A percentile compares a stretch with the other conserved stretches of the same genome.
Evolutionary conservation across 2,329 filamentous ascomycete genomes (phyloP).

Genomic region (Zasmidium citrigriseum): DNA sequence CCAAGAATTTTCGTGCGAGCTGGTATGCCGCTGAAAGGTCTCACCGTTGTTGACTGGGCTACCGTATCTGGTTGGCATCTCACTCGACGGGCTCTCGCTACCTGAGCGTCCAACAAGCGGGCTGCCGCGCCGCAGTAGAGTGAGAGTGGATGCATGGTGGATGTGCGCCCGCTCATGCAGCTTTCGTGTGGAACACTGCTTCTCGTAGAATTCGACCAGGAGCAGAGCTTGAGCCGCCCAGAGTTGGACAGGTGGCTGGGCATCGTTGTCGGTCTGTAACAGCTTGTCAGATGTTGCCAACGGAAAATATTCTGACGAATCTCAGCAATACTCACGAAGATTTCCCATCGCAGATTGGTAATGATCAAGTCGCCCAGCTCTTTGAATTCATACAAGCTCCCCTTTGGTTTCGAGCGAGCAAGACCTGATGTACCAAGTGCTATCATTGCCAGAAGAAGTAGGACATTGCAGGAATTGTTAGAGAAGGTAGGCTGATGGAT

Average conservation of each 20-base stretch:
- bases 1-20: constrained; percentile 47
- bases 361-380: constrained; percentile 84
- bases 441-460: constrained; percentile 83
- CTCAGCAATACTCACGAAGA: constrained; percentile 60
- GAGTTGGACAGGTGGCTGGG: constrained; percentile 89
- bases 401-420: constrained; percentile 74
- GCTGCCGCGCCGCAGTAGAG: constrained; percentile 85
- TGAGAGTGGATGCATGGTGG: constrained; percentile 90
- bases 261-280: constrained; percentile 49
- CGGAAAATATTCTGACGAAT: background rate
- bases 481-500: constrained; percentile 90
- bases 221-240: constrained; percentile 82
- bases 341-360: constrained; percentile 87
- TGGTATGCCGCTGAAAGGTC: background rate
- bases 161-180: constrained; percentile 85
- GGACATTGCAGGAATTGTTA: constrained; percentile 75
- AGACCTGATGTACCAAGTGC: constrained; percentile 84
- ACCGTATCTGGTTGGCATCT: constrained; percentile 18
- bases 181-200: constrained; percentile 84
- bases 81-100: constrained; percentile 77
- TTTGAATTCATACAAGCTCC: constrained; percentile 71
- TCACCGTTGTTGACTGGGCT: constrained; percentile 7
- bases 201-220: constrained; percentile 87
- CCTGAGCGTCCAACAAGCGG: constrained; percentile 83
- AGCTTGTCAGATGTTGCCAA: background rate